Evolutionary conservation across 2,329 filamentous ascomycete genomes (phyloP).

Genomic region (Tolypocladium nubicola): DNA sequence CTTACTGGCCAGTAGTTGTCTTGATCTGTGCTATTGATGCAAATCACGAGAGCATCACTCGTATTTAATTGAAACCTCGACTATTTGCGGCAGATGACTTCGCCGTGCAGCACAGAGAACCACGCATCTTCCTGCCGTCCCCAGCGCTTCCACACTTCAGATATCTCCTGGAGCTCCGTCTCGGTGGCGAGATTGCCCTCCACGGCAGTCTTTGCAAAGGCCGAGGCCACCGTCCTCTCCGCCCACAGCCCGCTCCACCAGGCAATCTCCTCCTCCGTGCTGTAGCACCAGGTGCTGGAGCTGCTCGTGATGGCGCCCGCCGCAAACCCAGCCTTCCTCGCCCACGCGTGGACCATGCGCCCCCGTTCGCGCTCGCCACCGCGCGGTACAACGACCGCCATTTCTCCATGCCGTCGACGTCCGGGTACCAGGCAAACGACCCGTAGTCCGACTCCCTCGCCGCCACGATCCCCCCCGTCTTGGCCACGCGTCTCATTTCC

Average conservation of each 20-base stretch:
- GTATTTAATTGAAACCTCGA: neutral
- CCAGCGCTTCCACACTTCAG: slow-evolving; percentile 5
- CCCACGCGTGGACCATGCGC: slow-evolving; percentile 12
- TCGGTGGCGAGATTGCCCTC: slow-evolving; percentile 5
- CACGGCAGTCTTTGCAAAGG: slow-evolving; percentile 8
- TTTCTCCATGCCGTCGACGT: slow-evolving; percentile 7
- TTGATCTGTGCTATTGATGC: too few relatives aligned
- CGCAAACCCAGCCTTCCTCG: slow-evolving; percentile 9
- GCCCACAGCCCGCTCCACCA: slow-evolving; percentile 13
- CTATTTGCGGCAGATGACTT: slow-evolving; percentile 8
- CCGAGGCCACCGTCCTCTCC: slow-evolving; percentile 9
- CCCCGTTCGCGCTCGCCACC: slow-evolving; percentile 8
- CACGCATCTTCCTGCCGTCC: slow-evolving; percentile 6
- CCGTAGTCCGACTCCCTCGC: slow-evolving; percentile 14
- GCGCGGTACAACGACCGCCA: slow-evolving; percentile 9
- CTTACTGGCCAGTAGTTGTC: too few relatives aligned
- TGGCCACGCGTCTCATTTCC: slow-evolving; percentile 30
- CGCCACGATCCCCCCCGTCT: slow-evolving; percentile 27
- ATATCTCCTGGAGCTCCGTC: slow-evolving; percentile 9
- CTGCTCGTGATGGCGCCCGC: slow-evolving; percentile 4
- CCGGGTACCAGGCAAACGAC: slow-evolving; percentile 12
- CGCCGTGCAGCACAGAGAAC: slow-evolving; percentile 6
- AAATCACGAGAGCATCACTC: neutral
- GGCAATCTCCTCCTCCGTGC: slow-evolving; percentile 7
- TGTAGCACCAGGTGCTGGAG: slow-evolving; percentile 13